A percentile compares a stretch with the other conserved stretches of the same genome.
Conservation (phyloP, 2,329 filamentous ascomycete species). For the Bipolaris bicolor region DNA sequence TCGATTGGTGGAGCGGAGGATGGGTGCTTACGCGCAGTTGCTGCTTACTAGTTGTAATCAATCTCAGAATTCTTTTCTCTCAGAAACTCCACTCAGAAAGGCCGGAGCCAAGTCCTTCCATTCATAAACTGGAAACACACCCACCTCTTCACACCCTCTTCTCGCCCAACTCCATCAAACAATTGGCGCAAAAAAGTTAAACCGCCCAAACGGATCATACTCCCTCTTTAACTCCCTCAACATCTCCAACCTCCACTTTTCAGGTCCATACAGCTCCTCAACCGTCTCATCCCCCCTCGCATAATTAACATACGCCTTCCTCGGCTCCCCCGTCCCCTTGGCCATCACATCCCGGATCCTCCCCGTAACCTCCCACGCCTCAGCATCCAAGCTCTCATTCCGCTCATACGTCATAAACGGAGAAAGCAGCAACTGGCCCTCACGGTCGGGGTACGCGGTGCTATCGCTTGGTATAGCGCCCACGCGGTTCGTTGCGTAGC, state of each 20-base stretch:
- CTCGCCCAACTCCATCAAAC: not conserved
- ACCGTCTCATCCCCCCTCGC: constrained; percentile 36
- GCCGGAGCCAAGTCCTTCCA: not conserved
- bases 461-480: constrained; percentile 17
- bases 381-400: constrained; percentile 22
- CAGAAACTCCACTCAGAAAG: too few relatives aligned
- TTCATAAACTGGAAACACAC: not conserved
- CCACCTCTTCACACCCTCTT: not conserved
- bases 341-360: constrained; percentile 18
- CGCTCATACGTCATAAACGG: constrained; percentile 23
- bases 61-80: too few relatives aligned
- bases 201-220: constrained; percentile 42
- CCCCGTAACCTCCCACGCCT: constrained; percentile 16
- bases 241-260: constrained; percentile 42
- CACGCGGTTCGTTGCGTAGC: constrained; percentile 24
- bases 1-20: too few relatives aligned
- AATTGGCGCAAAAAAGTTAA: constrained; percentile 40
- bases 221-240: constrained; percentile 40
- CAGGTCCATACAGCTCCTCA: constrained; percentile 43
- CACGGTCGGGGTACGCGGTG: constrained; percentile 29
- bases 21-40: too few relatives aligned
- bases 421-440: constrained; percentile 18
- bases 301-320: constrained; percentile 45
- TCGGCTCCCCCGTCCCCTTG: constrained; percentile 13
- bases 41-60: too few relatives aligned